These are phyloP conservation scores for Datura wrightii DNA, from an alignment of 257 asterid genomes.

Conservation along the genomic window DNA sequence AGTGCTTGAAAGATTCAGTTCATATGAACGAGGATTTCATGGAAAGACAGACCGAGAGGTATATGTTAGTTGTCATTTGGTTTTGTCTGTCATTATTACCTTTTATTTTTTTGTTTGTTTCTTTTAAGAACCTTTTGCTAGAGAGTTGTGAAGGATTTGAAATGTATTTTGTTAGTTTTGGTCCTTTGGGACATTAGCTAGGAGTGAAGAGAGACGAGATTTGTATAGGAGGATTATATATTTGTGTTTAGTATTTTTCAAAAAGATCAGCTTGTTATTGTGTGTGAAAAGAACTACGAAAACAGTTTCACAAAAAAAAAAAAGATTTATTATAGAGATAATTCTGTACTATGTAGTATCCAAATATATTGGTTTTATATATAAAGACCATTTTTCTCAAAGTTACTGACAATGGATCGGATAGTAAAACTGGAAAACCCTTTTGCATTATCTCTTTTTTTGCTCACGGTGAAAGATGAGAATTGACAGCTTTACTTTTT, in stretches of 20 bases:
- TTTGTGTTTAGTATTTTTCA: constrained; percentile 29
- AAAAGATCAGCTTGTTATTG: neutral
- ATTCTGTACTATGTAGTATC: neutral
- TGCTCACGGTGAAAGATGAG: constrained; percentile 26
- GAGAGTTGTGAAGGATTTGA: constrained; percentile 47
- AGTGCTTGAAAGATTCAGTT: constrained; percentile 25
- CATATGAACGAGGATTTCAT: constrained; percentile 17
- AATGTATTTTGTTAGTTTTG: constrained; percentile 52
- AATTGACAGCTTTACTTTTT: constrained; percentile 4
- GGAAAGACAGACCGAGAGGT: constrained; percentile 43
- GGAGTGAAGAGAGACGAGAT: constrained; percentile 40
- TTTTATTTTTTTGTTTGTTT: constrained; percentile 22
- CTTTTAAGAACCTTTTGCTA: constrained; percentile 43
- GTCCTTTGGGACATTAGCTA: constrained; percentile 40
- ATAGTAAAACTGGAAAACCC: constrained; percentile 27
- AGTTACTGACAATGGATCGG: constrained; percentile 26
- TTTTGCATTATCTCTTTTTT: neutral
- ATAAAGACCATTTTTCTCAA: constrained; percentile 28
- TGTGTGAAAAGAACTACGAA: neutral
- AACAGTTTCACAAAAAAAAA: neutral
- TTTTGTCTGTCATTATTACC: constrained; percentile 37
- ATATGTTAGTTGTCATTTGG: constrained; percentile 37
- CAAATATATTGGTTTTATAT: neutral
- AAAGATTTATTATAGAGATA: neutral
- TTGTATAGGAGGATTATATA: constrained; percentile 52